A percentile compares a stretch with the other conserved stretches of the same genome.
phyloP scores from a whole-genome alignment of 169 alveolate species.

The Babesia caballi region DNA sequence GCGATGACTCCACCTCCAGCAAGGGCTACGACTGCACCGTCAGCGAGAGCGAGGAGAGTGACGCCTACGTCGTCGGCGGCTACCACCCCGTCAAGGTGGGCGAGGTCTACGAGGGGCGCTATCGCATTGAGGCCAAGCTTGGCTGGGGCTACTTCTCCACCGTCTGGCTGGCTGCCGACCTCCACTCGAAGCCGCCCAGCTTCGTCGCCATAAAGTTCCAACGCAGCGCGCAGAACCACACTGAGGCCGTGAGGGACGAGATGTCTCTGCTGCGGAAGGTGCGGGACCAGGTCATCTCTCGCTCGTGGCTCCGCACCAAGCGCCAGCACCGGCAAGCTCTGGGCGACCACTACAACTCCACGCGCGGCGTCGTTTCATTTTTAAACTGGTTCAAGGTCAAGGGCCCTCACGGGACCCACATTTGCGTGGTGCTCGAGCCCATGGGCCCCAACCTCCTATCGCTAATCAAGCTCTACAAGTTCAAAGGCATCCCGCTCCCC shows the following conservation, averaged over 20 bases:
- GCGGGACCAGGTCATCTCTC: constrained; percentile 68
- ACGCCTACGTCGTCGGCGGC: constrained; percentile 79
- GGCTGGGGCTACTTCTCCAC: constrained; percentile 99
- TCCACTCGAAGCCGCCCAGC: constrained; percentile 76
- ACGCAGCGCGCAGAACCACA: constrained; percentile 93
- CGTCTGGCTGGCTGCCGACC: constrained; percentile 98
- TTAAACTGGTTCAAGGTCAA: constrained; percentile 90
- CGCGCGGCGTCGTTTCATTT: constrained; percentile 89
- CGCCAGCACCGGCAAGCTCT: constrained; percentile 46
- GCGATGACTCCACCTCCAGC: constrained; percentile 3
- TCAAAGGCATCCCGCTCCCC: constrained; percentile 94
- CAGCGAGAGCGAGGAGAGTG: constrained; percentile 57
- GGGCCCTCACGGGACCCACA: constrained; percentile 97
- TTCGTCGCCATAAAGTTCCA: constrained; percentile 97
- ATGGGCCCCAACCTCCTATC: constrained; percentile 97
- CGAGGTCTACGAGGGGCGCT: constrained; percentile 89
- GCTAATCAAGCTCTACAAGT: constrained; percentile 92
- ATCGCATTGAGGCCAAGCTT: constrained; percentile 93
- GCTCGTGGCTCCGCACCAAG: constrained; percentile 80
- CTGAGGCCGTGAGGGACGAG: constrained; percentile 98
- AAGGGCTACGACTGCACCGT: constrained; percentile 27
- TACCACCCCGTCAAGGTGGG: constrained; percentile 94
- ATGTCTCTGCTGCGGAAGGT: constrained; percentile 89
- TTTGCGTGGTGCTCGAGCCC: constrained; percentile 97
- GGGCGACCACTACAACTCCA: constrained; percentile 64